Evolutionary conservation across 495 filamentous ascomycete species (phyloP), one percentile per base, ranked within the genome.

Genomic region (Zalerion maritima): DNA sequence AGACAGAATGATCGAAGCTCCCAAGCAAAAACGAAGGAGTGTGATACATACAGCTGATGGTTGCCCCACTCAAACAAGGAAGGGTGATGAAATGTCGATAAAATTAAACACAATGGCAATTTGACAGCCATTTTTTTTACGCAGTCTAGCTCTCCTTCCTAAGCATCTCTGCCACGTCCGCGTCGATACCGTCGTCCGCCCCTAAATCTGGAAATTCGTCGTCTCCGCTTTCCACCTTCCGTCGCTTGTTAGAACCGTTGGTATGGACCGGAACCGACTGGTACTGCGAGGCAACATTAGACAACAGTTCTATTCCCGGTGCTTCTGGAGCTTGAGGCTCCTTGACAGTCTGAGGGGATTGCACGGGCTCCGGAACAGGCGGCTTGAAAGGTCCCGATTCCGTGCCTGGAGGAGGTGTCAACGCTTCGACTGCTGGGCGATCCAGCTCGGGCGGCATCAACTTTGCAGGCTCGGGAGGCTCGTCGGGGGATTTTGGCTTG

Each of bases 81-180:
- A 14, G 17, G 22, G 11, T 8, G 6, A 16, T n/a, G 19, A 22
- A 22, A 24, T 31, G 11, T 22, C 19, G 29, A 27, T 3, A 17
- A 27, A 4, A 17, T n/a, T 26, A 26, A 14, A 14, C 4, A 26
- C 11, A 9, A 17, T 5, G 7, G 1, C 9, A n/a, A 21, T 21
- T 17, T 16, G 18, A 11, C 12, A 13, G 15, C 9, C 19, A 6
- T 7, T 18, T 22, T 21, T 7, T 18, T 22, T 21, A 39, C 5
- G 32, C 21, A 4, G 29, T 33, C 21, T 14, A 31, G 22, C 51
- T 57, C 12, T 61, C 62, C 36, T 71, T 67, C 29, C 71, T 64
- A 35, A 91, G 57, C 50, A 86, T 69, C 35, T 83, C 78, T n/a
- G 75, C 74, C 18, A 91, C 78, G 50, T 87, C 82, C 1, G 78